Percentiles rank a stretch among this genome's conserved stretches.
These are phyloP conservation scores for Fragosphaeria purpurea DNA, from an alignment of 2,329 filamentous ascomycete species.

Conservation along the genomic window DNA sequence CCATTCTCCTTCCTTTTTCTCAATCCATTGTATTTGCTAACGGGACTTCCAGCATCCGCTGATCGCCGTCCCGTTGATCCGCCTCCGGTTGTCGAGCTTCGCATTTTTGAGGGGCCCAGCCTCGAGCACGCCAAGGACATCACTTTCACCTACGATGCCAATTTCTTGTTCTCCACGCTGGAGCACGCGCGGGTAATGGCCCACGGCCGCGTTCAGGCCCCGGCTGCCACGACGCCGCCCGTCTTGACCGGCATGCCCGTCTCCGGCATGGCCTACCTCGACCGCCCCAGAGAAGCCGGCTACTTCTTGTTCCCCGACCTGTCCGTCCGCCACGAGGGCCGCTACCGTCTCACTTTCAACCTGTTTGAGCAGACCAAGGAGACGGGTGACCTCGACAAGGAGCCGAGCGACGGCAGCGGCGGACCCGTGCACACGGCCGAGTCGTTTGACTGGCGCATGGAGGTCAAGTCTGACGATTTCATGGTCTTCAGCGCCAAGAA, in stretches of 20 bases:
- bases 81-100: conserved; percentile 85
- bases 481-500: conserved; percentile 95
- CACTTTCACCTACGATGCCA: conserved; percentile 88
- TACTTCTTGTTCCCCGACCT: conserved; percentile 98
- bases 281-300: conserved; percentile 67
- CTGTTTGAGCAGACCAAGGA: conserved; percentile 92
- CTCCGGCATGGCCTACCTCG: conserved; percentile 90
- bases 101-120: conserved; percentile 65
- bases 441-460: conserved; percentile 73
- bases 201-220: conserved; percentile 61
- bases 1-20: conserved; percentile 2
- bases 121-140: conserved; percentile 55
- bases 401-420: conserved; percentile 26
- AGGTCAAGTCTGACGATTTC: conserved; percentile 81
- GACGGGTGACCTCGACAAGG: conserved; percentile 62
- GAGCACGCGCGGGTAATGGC: conserved; percentile 78
- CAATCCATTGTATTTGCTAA: conserved; percentile 5
- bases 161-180: conserved; percentile 89
- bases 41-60: conserved; percentile 50
- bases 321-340: conserved; percentile 89
- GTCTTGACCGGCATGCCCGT: conserved; percentile 91
- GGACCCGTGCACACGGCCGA: conserved; percentile 26
- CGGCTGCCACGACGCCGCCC: conserved; percentile 60
- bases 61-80: conserved; percentile 90
- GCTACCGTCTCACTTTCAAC: conserved; percentile 84